Conservation (phyloP, 768 basidiomycete species). For the Trametes coccinea region DNA sequence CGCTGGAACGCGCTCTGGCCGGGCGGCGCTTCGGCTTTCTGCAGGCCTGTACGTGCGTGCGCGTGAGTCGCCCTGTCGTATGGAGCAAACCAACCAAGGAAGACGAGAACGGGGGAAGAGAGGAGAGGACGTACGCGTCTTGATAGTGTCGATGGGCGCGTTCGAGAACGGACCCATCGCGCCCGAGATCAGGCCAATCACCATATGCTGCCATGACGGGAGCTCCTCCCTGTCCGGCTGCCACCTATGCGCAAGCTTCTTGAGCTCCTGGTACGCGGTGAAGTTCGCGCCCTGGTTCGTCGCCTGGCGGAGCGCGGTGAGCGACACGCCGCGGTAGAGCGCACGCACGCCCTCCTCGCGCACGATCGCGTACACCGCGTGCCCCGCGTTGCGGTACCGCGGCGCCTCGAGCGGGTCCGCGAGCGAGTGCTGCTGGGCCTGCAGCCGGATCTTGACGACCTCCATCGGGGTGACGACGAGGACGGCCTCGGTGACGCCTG, state of each 20-base stretch:
- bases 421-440: conserved; percentile 96
- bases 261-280: conserved; percentile 96
- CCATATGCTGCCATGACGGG: conserved; percentile 94
- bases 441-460: conserved; percentile 96
- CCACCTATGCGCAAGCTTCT: conserved; percentile 71
- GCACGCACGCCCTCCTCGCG: conserved; percentile 86
- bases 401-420: conserved; percentile 94
- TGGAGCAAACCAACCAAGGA: too few relatives aligned
- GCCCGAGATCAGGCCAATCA: conserved; percentile 92
- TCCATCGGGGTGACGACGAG: conserved; percentile 98
- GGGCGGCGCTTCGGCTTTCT: conserved; percentile 74
- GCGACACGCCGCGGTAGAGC: conserved; percentile 88
- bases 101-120: background rate
- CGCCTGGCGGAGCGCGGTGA: conserved; percentile 94
- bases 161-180: conserved; percentile 99
- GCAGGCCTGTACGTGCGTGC: conserved; percentile 56
- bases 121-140: conserved; percentile 68
- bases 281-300: conserved; percentile 99
- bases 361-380: conserved; percentile 93
- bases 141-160: conserved; percentile 93
- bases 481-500: conserved; percentile 94
- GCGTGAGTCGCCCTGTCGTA: too few relatives aligned
- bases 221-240: conserved; percentile 82
- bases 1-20: conserved; percentile 80
- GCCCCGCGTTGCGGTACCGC: conserved; percentile 93